Base-by-base conservation (phyloP, 257 asterid genomes). In the Petrea volubilis region DNA sequence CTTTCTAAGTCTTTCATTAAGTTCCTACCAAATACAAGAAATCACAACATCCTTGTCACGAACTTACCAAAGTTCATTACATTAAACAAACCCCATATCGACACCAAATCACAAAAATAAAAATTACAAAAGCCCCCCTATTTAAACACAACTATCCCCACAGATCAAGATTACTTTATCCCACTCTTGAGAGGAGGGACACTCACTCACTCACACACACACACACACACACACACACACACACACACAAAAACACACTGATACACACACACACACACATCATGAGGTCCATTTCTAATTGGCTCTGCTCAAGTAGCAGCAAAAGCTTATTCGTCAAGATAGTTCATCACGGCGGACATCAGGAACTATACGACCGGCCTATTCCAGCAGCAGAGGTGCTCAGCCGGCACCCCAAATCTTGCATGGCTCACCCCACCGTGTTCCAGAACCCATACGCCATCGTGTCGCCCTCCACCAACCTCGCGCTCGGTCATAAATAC, bases 281-380 rank as follows among this genome's bases (percentile, higher is more conserved):
- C 75, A 76, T 84, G 86, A 77, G 71, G 29, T 59, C 74, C 9
- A 56, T 81, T 6, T 34, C 77, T 0, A 66, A 68, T 18, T 87
- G 88, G 91, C 31, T 89, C 21, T 83, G 88, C 38, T 73, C 52
- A 14, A 75, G 64, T 2, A 87, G 31, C 75, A 77, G 70, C 50
- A 80, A 80, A 38, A 80, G 60, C n/a, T 47, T 82, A 79, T 77
- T 82, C 27, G 86, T 87, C 20, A 87, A 78, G 76, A 82, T 87
- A 43, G 84, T 87, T 36, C 86, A 85, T 75, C 89, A 84, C 2
- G 90, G 94, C 0, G 94, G 94, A 17, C 88, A 64, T 20, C 84
- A 85, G 0, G 96, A 89, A 67, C 80, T 89, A 46, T 83, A 82
- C 46, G 96, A 87, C 77, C 67, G 83, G 50, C 87, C 90, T 0